Conservation (phyloP, 1,139 yeast genomes). For the Maudiozyma humilis region DNA sequence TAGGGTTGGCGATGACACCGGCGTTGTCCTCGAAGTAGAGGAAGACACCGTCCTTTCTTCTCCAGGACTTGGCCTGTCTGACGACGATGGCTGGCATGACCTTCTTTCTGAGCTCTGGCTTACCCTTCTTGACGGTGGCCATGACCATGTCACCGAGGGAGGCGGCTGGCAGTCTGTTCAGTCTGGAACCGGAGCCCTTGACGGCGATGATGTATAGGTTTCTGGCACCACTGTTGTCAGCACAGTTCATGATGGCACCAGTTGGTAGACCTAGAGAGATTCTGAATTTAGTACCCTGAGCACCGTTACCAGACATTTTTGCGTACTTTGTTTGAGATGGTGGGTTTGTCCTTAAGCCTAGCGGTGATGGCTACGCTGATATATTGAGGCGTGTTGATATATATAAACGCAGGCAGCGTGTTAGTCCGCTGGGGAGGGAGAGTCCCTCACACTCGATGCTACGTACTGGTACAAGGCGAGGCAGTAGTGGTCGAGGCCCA, state of each 20-base stretch:
- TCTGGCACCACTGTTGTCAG: constrained; percentile 99
- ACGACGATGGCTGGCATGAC: constrained; percentile 99
- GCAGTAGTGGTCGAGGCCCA: not conserved
- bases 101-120: constrained; percentile 99
- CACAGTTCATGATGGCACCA: constrained; percentile 99
- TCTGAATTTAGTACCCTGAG: constrained; percentile 99
- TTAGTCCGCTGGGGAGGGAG: not conserved
- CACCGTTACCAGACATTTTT: constrained; percentile 78
- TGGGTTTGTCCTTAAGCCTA: not conserved
- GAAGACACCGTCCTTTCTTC: constrained; percentile 99
- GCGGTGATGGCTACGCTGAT: not conserved
- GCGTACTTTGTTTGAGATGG: constrained; percentile 11
- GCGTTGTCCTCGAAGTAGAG: constrained; percentile 99
- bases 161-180: constrained; percentile 99
- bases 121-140: constrained; percentile 99
- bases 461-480: not conserved
- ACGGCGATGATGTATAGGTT: constrained; percentile 98
- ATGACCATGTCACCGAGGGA: constrained; percentile 99
- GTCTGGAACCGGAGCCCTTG: constrained; percentile 98
- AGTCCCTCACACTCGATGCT: too few relatives aligned
- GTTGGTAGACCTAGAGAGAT: constrained; percentile 99
- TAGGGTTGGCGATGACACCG: constrained; percentile 99
- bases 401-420: not conserved
- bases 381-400: not conserved
- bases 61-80: constrained; percentile 99